A percentile compares a stretch with the other conserved stretches of the same genome.
Evolutionary conservation across 2,329 filamentous ascomycete genomes (phyloP).

Genomic region (Aspergillus amoenus): DNA sequence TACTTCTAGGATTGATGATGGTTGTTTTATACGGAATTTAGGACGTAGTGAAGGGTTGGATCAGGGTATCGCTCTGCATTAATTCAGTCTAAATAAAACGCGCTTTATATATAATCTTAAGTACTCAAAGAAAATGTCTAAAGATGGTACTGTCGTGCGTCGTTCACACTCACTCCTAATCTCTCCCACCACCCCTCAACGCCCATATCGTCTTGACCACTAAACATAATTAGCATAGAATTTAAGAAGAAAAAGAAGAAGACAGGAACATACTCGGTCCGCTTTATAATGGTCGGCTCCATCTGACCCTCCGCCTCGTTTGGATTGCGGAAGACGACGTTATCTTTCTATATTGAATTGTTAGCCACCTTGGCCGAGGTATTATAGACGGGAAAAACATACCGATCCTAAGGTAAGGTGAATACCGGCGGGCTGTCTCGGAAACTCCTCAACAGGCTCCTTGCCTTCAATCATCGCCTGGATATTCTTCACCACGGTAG

Average conservation of each 20-base stretch:
- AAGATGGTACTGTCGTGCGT: slow-evolving; percentile 35
- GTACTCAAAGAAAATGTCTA: slow-evolving; percentile 10
- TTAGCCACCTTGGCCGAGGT: neutral
- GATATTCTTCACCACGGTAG: slow-evolving; percentile 35
- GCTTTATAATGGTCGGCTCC: slow-evolving; percentile 33
- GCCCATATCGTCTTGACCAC: slow-evolving; percentile 39
- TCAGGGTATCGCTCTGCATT: too few relatives aligned
- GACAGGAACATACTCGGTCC: slow-evolving; percentile 30
- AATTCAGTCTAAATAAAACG: too few relatives aligned
- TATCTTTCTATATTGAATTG: slow-evolving; percentile 29
- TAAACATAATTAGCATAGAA: slow-evolving; percentile 19
- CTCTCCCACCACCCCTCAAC: slow-evolving; percentile 38
- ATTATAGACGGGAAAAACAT: slow-evolving; percentile 6
- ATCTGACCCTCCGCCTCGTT: slow-evolving; percentile 34
- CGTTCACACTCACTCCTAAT: slow-evolving; percentile 29
- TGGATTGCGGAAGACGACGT: slow-evolving; percentile 39
- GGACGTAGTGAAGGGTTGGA: too few relatives aligned
- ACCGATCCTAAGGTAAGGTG: slow-evolving; percentile 38
- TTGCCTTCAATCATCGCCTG: slow-evolving; percentile 31
- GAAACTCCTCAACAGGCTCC: slow-evolving; percentile 24
- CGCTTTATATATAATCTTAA: too few relatives aligned
- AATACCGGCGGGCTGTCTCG: slow-evolving; percentile 31
- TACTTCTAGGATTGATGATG: too few relatives aligned
- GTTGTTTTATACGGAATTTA: too few relatives aligned
- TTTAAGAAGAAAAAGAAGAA: neutral